These are phyloP conservation scores for Ustilago lituana DNA, from an alignment of 1,284 basidiomycete genomes.

Conservation along the genomic window DNA sequence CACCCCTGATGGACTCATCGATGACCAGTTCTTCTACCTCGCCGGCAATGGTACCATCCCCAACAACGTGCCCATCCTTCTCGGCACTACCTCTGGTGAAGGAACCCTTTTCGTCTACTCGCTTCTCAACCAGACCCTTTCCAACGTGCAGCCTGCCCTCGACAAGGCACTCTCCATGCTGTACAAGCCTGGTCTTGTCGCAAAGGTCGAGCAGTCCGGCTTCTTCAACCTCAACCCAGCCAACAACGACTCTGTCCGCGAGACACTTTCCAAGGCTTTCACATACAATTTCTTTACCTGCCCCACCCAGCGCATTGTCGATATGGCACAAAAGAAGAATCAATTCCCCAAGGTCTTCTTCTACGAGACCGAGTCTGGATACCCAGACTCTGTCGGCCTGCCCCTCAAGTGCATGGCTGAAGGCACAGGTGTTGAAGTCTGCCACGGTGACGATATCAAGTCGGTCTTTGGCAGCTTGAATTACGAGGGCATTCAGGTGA, in stretches of 20 bases:
- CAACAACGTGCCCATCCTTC: slow-evolving; percentile 34
- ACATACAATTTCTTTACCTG: slow-evolving; percentile 49
- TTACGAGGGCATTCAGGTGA: slow-evolving; percentile 14
- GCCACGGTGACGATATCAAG: slow-evolving; percentile 33
- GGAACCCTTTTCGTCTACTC: slow-evolving; percentile 33
- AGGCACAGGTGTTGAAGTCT: slow-evolving; percentile 22
- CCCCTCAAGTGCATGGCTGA: slow-evolving; percentile 20
- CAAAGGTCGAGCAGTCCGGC: slow-evolving; percentile 13
- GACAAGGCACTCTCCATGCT: slow-evolving; percentile 12
- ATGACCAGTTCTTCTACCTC: slow-evolving; percentile 46
- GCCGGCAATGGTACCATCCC: slow-evolving; percentile 41
- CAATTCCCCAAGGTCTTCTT: slow-evolving; percentile 36
- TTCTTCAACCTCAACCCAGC: slow-evolving; percentile 29
- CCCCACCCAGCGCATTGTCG: slow-evolving; percentile 31
- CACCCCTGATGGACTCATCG: slow-evolving; percentile 28
- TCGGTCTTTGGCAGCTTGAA: slow-evolving; percentile 26
- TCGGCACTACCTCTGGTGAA: slow-evolving; percentile 37
- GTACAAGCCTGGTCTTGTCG: slow-evolving; percentile 10
- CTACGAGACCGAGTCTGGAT: slow-evolving; percentile 35
- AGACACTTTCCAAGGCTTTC: slow-evolving; percentile 20
- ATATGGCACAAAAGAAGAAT: slow-evolving; percentile 5
- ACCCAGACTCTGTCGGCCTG: slow-evolving; percentile 10
- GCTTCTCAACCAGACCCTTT: slow-evolving; percentile 16
- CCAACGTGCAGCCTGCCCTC: slow-evolving; percentile 19
- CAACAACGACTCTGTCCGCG: slow-evolving; percentile 27